Conservation (phyloP, 106 monocot species). For the Dendrobium catenatum region DNA sequence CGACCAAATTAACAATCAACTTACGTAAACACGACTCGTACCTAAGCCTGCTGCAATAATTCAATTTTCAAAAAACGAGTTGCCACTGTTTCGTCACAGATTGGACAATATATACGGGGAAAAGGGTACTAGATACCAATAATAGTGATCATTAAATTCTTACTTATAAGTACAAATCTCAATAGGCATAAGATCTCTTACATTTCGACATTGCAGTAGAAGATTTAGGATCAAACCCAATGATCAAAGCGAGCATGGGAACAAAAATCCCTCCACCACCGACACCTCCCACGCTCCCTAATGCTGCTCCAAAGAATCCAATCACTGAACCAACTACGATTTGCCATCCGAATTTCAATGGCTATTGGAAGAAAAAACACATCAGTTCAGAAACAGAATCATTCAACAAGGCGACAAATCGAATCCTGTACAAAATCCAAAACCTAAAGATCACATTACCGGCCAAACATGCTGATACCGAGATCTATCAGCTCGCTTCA, state of each 20-base stretch:
- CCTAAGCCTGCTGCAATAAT: neutral
- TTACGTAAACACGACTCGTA: neutral
- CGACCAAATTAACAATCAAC: neutral
- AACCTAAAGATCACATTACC: slow-evolving; percentile 1
- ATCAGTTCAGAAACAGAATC: neutral
- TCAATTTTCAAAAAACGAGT: no score
- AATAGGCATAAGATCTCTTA: slow-evolving; percentile 10
- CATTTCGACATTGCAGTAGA: slow-evolving; percentile 79
- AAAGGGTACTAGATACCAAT: no score
- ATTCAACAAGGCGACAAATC: neutral
- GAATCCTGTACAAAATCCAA: neutral
- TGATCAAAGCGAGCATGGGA: slow-evolving; percentile 71
- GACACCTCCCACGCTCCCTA: slow-evolving; percentile 76
- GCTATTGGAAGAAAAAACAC: slow-evolving; percentile 8
- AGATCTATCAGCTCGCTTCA: slow-evolving; percentile 17
- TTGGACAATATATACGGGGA: neutral
- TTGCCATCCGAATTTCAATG: slow-evolving; percentile 62
- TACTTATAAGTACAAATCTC: no score
- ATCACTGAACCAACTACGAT: slow-evolving; percentile 53
- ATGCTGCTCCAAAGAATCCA: slow-evolving; percentile 64
- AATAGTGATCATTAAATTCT: no score
- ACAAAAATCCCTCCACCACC: slow-evolving; percentile 76
- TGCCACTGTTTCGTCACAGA: neutral
- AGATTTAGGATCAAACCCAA: slow-evolving; percentile 82
- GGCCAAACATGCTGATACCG: slow-evolving; percentile 29